Conservation (phyloP, 441 rosid species). For the Bruguiera hainesii region DNA sequence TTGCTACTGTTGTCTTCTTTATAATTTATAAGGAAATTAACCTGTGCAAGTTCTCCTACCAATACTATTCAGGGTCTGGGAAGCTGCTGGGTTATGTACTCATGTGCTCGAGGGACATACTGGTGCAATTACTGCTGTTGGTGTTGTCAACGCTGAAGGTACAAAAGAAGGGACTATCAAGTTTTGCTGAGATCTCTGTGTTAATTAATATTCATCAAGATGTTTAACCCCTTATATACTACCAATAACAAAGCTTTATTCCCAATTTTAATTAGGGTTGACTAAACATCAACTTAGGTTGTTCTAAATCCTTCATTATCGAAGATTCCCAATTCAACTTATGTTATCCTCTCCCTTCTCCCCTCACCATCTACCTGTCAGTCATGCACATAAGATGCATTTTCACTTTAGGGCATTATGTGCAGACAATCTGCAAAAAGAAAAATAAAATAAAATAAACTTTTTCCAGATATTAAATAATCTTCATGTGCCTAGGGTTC, state of each 20-base stretch:
- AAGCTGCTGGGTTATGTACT: constrained; percentile 64
- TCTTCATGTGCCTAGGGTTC: neutral
- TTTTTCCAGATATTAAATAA: neutral
- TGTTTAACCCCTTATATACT: too few species aligned
- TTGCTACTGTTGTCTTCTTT: neutral
- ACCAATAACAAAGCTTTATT: too few species aligned
- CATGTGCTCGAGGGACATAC: constrained; percentile 83
- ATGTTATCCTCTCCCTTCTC: too few species aligned
- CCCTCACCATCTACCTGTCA: too few species aligned
- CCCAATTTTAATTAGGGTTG: too few species aligned
- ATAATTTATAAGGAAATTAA: constrained; percentile 13
- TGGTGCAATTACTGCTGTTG: constrained; percentile 69
- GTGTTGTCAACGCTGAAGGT: constrained; percentile 55
- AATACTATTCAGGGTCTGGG: constrained; percentile 59
- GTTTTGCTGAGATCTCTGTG: neutral
- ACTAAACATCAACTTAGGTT: too few species aligned
- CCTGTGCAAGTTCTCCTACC: neutral
- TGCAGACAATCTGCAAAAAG: too few species aligned
- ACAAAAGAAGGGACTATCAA: constrained; percentile 12
- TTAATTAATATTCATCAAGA: neutral
- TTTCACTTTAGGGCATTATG: neutral
- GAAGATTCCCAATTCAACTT: too few species aligned
- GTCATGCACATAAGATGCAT: neutral
- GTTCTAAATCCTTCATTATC: too few species aligned
- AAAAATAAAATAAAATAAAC: neutral